Percentiles rank a stretch among this genome's conserved stretches.
phyloP scores from a whole-genome alignment of 805 yeast genomes.

The Starmerella vitae region DNA sequence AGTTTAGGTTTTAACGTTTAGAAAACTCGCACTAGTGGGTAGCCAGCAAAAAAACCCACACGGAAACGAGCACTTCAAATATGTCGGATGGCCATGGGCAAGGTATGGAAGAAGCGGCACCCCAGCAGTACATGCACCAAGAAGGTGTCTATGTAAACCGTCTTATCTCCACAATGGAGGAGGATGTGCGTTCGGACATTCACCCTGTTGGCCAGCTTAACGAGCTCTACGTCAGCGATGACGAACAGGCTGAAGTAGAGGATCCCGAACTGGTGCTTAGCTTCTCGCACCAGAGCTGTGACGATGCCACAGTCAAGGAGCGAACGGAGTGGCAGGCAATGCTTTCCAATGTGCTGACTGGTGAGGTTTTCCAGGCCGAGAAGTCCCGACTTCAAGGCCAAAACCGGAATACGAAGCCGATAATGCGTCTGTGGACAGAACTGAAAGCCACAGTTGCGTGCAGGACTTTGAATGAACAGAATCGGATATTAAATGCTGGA shows the following conservation, averaged over 20 bases:
- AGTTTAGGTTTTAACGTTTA: too few species aligned
- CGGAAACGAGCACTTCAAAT: not conserved
- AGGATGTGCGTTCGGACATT: slow-evolving; percentile 30
- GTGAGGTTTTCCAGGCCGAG: slow-evolving; percentile 86
- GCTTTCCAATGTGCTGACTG: slow-evolving; percentile 79
- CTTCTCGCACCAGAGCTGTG: slow-evolving; percentile 11
- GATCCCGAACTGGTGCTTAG: slow-evolving; percentile 1
- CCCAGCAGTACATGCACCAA: slow-evolving; percentile 40
- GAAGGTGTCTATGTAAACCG: slow-evolving; percentile 53
- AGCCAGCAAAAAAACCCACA: too few species aligned
- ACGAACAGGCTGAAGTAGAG: slow-evolving; percentile 19
- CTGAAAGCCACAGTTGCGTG: slow-evolving; percentile 71
- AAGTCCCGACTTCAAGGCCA: slow-evolving; percentile 49
- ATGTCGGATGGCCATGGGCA: not conserved
- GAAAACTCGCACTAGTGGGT: too few species aligned
- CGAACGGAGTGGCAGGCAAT: slow-evolving; percentile 93
- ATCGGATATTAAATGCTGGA: slow-evolving; percentile 49
- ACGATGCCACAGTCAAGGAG: slow-evolving; percentile 37
- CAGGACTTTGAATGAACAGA: slow-evolving; percentile 67
- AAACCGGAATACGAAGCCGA: slow-evolving; percentile 37
- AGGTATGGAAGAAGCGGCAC: slow-evolving; percentile 2
- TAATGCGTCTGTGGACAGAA: slow-evolving; percentile 73
- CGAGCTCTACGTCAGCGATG: slow-evolving; percentile 14
- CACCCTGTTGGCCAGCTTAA: slow-evolving; percentile 15
- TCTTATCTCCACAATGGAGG: slow-evolving; percentile 52